Evolutionary conservation across 768 basidiomycete genomes (phyloP).

Genomic region (Termitomyces sp.): DNA sequence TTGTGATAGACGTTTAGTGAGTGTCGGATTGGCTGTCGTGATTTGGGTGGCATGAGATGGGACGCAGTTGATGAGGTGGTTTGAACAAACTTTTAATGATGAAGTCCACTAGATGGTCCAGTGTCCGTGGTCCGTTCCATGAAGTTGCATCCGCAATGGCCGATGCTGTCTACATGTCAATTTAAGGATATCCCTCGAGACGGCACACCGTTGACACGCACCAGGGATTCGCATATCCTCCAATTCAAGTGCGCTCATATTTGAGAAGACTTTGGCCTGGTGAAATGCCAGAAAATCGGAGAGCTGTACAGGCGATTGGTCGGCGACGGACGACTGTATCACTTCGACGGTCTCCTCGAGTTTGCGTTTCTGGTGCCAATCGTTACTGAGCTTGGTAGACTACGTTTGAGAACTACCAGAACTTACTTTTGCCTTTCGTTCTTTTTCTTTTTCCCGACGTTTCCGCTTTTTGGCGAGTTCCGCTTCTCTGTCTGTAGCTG

Average conservation of each 20-base stretch:
- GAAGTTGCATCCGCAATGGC: constrained; percentile 70
- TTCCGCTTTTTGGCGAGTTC: constrained; percentile 60
- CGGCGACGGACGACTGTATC: constrained; percentile 43
- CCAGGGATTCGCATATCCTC: constrained; percentile 76
- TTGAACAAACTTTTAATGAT: constrained; percentile 57
- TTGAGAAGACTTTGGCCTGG: constrained; percentile 66
- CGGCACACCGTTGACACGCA: constrained; percentile 27
- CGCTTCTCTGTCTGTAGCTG: constrained; percentile 15
- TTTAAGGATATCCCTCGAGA: constrained; percentile 30
- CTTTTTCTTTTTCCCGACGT: constrained; percentile 68
- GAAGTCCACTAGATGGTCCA: constrained; percentile 70
- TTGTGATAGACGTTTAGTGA: constrained; percentile 70
- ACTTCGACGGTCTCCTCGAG: constrained; percentile 39
- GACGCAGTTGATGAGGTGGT: background rate
- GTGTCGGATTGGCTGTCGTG: constrained; percentile 52
- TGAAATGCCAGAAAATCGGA: constrained; percentile 57
- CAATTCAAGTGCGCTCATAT: constrained; percentile 73
- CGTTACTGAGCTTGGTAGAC: background rate
- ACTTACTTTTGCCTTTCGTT: constrained; percentile 63
- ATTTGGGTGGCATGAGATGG: background rate
- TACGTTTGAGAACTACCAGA: background rate
- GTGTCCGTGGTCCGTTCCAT: constrained; percentile 68
- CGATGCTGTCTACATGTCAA: constrained; percentile 55
- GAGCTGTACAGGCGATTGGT: constrained; percentile 52
- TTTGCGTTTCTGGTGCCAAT: constrained; percentile 54